phyloP scores from a whole-genome alignment of 1,284 basidiomycete genomes.

The Butyriboletus appendiculatus region DNA sequence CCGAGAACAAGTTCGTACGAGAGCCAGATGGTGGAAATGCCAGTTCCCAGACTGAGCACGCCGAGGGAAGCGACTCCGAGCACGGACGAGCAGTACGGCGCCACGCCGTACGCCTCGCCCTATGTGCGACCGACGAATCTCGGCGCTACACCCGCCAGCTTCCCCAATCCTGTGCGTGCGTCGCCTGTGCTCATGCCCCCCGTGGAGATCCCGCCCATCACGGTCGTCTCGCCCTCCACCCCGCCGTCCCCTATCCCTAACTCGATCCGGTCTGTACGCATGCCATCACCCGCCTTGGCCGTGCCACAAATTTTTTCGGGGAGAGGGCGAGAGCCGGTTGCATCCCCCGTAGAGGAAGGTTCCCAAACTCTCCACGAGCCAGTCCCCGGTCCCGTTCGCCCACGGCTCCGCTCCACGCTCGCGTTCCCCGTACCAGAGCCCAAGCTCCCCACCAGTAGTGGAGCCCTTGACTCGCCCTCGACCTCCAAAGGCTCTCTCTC shows the following conservation, averaged over 20 bases:
- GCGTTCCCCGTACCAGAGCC: background rate
- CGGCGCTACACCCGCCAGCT: background rate
- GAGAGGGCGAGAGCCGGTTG: background rate
- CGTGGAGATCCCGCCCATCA: constrained; percentile 8
- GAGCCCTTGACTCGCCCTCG: background rate
- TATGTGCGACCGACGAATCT: constrained; percentile 7
- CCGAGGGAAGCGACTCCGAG: constrained; percentile 9
- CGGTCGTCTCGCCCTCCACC: constrained; percentile 19
- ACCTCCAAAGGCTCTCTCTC: constrained; percentile 9
- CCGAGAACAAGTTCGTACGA: constrained; percentile 3
- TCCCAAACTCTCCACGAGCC: constrained; percentile 26
- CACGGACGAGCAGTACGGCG: constrained; percentile 11
- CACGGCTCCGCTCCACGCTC: background rate
- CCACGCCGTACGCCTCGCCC: constrained; percentile 16
- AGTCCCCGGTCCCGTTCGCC: background rate
- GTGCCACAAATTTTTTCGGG: background rate
- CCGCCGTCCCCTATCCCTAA: constrained; percentile 7
- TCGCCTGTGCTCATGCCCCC: constrained; percentile 9
- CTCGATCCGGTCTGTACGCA: constrained; percentile 4
- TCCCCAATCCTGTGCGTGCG: constrained; percentile 7
- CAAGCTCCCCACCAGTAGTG: background rate
- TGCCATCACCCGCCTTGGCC: background rate
- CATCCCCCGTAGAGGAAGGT: constrained; percentile 8
- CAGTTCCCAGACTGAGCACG: background rate
- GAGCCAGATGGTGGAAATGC: constrained; percentile 4